Percentiles rank a stretch among this genome's conserved stretches.
These are phyloP conservation scores for Delonix regia DNA, from an alignment of 306 rosid genomes.

Conservation along the genomic window DNA sequence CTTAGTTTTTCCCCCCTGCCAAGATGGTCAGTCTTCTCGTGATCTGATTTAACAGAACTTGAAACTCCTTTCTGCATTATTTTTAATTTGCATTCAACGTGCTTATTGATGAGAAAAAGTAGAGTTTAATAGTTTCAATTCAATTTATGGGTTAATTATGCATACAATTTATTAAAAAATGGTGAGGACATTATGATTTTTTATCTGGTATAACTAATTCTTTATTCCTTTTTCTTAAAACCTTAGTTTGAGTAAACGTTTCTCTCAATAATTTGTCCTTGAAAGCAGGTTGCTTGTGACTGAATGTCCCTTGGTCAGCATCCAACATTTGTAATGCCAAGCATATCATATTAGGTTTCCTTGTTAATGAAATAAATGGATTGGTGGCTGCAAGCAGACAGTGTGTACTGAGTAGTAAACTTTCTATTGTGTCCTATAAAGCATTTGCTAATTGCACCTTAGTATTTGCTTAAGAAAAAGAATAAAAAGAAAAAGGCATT, in stretches of 20 bases:
- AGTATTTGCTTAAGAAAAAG: too few relatives aligned
- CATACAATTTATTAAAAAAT: not conserved
- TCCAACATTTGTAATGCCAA: not conserved
- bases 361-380: not conserved
- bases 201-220: not conserved
- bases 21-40: not conserved
- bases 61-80: not conserved
- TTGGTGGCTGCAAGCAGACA: not conserved
- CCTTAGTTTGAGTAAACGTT: not conserved
- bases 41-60: not conserved
- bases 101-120: not conserved
- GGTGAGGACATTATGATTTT: not conserved
- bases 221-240: not conserved
- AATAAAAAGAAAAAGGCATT: too few relatives aligned
- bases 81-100: not conserved
- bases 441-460: not conserved
- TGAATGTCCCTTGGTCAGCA: not conserved
- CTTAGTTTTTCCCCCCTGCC: not conserved
- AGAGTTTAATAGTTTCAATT: constrained; percentile 2
- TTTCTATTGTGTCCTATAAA: not conserved
- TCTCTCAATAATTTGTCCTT: not conserved
- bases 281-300: not conserved
- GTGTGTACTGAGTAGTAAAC: not conserved
- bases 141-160: not conserved
- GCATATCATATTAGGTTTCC: not conserved